phyloP scores from a whole-genome alignment of 331 rosid species.

The Erythrophleum ivorense region DNA sequence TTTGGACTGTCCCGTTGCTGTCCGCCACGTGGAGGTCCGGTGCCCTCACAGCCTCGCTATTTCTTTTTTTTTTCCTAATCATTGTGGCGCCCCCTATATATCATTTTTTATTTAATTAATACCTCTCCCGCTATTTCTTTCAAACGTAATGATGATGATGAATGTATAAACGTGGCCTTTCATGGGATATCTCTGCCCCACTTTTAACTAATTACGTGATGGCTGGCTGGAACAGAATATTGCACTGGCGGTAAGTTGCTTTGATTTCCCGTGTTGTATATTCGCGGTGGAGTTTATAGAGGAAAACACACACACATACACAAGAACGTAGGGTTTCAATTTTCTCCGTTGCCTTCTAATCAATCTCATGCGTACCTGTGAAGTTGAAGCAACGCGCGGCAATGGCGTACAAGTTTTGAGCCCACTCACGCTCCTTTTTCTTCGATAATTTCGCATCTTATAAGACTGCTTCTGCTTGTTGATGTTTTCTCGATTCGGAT shows the following conservation, averaged over 20 bases:
- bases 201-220: conserved; percentile 7
- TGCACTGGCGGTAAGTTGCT: background rate
- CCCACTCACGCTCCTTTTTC: conserved; percentile 16
- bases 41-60: too few relatives aligned
- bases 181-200: conserved; percentile 12
- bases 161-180: conserved; percentile 37
- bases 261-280: background rate
- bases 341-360: conserved; percentile 34
- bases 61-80: too few relatives aligned
- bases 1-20: conserved; percentile 25
- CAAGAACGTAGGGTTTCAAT: conserved; percentile 42
- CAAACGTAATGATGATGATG: background rate
- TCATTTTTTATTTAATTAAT: background rate
- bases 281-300: conserved; percentile 12
- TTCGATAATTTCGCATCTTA: background rate
- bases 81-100: conserved; percentile 28
- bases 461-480: background rate
- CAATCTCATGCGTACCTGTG: conserved; percentile 37
- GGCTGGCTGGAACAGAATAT: conserved; percentile 1
- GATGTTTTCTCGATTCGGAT: background rate
- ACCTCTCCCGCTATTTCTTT: conserved; percentile 32
- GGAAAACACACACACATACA: background rate
- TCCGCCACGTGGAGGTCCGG: conserved; percentile 56
- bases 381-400: conserved; percentile 58
- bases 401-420: conserved; percentile 48